These are phyloP conservation scores for Bolboschoenus planiculmis DNA, from an alignment of 176 grass and related monocot species.

Conservation along the genomic window DNA sequence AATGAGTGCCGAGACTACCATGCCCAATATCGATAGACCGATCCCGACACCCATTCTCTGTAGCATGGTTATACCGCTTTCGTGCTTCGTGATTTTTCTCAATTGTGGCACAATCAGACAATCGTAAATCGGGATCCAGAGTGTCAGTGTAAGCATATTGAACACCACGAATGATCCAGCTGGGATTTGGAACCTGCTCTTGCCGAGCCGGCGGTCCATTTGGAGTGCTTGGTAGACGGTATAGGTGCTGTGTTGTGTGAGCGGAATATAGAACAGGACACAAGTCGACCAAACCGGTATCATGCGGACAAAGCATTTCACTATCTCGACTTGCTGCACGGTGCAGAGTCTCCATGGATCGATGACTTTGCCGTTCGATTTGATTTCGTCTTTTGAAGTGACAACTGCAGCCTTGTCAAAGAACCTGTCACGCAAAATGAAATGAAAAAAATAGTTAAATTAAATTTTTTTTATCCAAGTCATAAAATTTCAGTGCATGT, in stretches of 20 bases:
- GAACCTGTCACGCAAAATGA: conserved; percentile 19
- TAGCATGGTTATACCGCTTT: conserved; percentile 32
- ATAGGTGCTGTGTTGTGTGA: conserved; percentile 49
- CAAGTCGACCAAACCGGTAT: conserved; percentile 53
- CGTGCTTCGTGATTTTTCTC: conserved; percentile 19
- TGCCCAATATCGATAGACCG: conserved; percentile 28
- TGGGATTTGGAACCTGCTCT: conserved; percentile 32
- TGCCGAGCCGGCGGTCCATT: conserved; percentile 36
- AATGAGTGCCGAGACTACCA: conserved; percentile 31
- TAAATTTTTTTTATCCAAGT: not conserved
- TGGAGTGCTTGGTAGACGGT: conserved; percentile 52
- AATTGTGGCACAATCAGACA: conserved; percentile 34
- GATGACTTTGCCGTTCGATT: not conserved
- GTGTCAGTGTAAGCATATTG: conserved; percentile 54
- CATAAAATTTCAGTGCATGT: not conserved
- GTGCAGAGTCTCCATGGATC: conserved; percentile 49
- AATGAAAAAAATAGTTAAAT: not conserved
- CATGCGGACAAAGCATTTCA: conserved; percentile 57
- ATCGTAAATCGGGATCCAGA: conserved; percentile 64
- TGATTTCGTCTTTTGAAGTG: conserved; percentile 5
- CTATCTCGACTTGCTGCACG: conserved; percentile 67
- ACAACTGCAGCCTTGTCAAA: conserved; percentile 57
- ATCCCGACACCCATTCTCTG: conserved; percentile 42
- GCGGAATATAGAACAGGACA: conserved; percentile 48
- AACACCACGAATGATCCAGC: conserved; percentile 61